Percentiles rank a stretch among this genome's conserved stretches.
These are phyloP conservation scores for Aspergillus egyptiacus DNA, from an alignment of 495 filamentous ascomycete species.

Conservation along the genomic window DNA sequence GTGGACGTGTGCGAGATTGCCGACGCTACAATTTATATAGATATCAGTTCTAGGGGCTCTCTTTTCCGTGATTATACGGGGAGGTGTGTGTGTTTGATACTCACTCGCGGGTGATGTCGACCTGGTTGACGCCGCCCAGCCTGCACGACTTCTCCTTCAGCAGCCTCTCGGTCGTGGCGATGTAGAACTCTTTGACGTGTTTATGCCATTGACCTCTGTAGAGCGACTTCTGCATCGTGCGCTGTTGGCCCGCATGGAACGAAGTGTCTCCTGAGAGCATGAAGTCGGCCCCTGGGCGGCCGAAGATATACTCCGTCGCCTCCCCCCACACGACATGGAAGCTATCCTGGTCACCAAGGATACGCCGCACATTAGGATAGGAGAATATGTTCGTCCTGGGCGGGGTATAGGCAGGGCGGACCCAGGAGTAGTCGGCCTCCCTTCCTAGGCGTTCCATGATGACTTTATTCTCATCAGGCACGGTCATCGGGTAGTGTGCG, in stretches of 20 bases:
- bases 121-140: slow-evolving; percentile 50
- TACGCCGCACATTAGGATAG: slow-evolving; percentile 54
- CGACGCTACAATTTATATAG: slow-evolving; percentile 38
- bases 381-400: slow-evolving; percentile 50
- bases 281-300: not conserved
- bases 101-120: slow-evolving; percentile 67
- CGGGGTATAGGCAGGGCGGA: slow-evolving; percentile 49
- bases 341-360: slow-evolving; percentile 53
- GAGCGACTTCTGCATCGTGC: slow-evolving; percentile 16
- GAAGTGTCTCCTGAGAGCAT: not conserved
- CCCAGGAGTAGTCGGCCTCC: slow-evolving; percentile 64
- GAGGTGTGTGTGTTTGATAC: slow-evolving; percentile 9
- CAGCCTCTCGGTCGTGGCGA: slow-evolving; percentile 57
- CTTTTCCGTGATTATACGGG: not conserved
- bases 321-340: slow-evolving; percentile 61
- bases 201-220: slow-evolving; percentile 43
- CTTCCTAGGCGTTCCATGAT: slow-evolving; percentile 65
- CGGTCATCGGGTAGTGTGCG: slow-evolving; percentile 78
- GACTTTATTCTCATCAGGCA: slow-evolving; percentile 62
- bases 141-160: slow-evolving; percentile 59
- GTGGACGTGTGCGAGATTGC: slow-evolving; percentile 64
- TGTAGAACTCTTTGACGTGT: slow-evolving; percentile 49
- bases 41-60: not conserved
- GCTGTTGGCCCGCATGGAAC: not conserved
- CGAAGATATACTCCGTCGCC: slow-evolving; percentile 49